phyloP scores from a whole-genome alignment of 176 grass and related monocot genomes.

The Ampelocalamus luodianensis region DNA sequence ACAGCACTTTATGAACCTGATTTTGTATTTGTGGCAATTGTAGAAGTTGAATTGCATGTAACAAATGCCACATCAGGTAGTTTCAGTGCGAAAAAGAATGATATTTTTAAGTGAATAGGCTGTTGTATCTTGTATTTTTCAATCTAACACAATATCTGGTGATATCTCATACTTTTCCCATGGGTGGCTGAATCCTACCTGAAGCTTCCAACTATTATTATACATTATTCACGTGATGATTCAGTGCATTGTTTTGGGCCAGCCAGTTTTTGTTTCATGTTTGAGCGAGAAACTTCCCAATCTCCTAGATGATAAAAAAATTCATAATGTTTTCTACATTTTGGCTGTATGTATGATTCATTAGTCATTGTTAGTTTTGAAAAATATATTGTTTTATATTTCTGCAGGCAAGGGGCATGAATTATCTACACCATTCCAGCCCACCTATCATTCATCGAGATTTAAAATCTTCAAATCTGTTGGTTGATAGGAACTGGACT shows the following conservation, averaged over 20 bases:
- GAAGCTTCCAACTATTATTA: neutral
- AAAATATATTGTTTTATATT: constrained; percentile 9
- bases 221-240: neutral
- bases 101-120: no score
- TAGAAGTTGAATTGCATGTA: constrained; percentile 26
- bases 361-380: neutral
- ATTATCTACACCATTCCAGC: constrained; percentile 96
- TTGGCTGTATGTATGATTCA: neutral
- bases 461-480: constrained; percentile 97
- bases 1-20: neutral
- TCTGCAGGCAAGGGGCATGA: constrained; percentile 92
- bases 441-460: constrained; percentile 95
- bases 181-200: neutral
- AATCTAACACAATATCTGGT: neutral
- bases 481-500: constrained; percentile 99
- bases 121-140: no score
- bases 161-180: neutral
- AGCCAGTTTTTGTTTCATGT: constrained; percentile 28
- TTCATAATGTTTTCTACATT: neutral
- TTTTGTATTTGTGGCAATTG: neutral
- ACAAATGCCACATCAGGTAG: neutral
- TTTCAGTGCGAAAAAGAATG: no score
- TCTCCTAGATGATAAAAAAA: neutral
- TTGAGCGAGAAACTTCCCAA: constrained; percentile 14
- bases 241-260: constrained; percentile 17